phyloP scores from a whole-genome alignment of 108 stramenopile genomes.

The Cylindrotheca closterium region DNA sequence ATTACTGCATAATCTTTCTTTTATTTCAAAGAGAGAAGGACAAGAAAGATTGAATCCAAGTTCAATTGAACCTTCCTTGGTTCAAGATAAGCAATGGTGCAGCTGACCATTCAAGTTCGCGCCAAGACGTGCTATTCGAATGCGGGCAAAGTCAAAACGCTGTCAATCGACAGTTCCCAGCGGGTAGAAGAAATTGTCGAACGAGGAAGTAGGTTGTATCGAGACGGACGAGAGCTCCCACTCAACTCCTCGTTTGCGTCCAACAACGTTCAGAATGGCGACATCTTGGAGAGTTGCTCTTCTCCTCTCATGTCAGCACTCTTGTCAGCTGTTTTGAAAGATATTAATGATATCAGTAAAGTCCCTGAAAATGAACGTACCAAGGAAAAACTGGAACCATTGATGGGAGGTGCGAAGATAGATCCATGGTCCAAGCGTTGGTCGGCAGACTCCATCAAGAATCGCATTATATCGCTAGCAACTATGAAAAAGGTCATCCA shows the following conservation, averaged over 20 bases:
- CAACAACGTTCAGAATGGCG: constrained; percentile 45
- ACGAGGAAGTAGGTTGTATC: not conserved
- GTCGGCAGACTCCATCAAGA: constrained; percentile 37
- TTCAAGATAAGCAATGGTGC: constrained; percentile 38
- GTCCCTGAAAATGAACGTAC: constrained; percentile 25
- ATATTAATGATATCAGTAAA: constrained; percentile 34
- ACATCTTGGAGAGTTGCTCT: constrained; percentile 45
- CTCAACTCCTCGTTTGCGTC: constrained; percentile 48
- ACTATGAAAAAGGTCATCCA: constrained; percentile 46
- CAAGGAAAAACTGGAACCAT: constrained; percentile 15
- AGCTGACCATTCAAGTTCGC: constrained; percentile 32
- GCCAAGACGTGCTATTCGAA: constrained; percentile 37
- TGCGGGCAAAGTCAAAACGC: constrained; percentile 32
- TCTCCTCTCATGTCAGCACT: constrained; percentile 38
- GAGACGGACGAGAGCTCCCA: constrained; percentile 33
- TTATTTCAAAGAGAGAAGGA: too few species aligned
- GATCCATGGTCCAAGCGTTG: constrained; percentile 28
- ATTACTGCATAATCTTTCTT: too few species aligned
- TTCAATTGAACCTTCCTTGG: too few species aligned
- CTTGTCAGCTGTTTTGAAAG: constrained; percentile 46
- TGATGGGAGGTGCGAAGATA: constrained; percentile 19
- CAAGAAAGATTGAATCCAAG: too few species aligned
- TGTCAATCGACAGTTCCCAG: constrained; percentile 34
- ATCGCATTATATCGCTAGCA: constrained; percentile 38
- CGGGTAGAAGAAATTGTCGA: constrained; percentile 32